Base-by-base conservation (phyloP, 176 grass and related monocot genomes). In the Echinochloa phyllopogon region DNA sequence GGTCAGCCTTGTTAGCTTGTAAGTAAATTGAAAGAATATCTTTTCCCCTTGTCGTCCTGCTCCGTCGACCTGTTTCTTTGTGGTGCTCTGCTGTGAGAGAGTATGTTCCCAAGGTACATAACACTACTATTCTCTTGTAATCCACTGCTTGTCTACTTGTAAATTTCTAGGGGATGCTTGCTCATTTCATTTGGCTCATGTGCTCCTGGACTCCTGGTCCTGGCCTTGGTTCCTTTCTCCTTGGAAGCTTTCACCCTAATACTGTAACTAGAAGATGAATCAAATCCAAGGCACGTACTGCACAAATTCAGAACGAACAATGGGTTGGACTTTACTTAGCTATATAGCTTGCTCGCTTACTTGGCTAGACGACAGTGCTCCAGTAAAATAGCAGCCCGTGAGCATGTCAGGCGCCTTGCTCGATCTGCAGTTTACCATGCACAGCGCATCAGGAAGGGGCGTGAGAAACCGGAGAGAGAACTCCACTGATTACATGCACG, bases 131-230 rank as follows among this genome's bases (percentile, higher is more conserved):
- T 38, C 23, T 24, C 74, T 5, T 20, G 65, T 83, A 53, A 67
- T 41, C 27, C 66, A 39, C 5, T 21, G 17, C 25, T 49, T 60
- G 73, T 68, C 25, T 6, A 37, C n/a, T n/a, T n/a, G n/a, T n/a
- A n/a, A 44, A 39, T 44, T 76, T 49, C 37, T 57, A 41, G 36
- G 59, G 20, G 83, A 79, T 72, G 20, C 75, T 47, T 62, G 29
- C 21, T 51, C 65, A 21, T n/a, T n/a, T 43, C 66, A 12, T 18
- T 70, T 70, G 52, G 6, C 21, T 5, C 52, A 21, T 58, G 55
- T 58, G 20, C 55, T 58, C 21, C 20, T 23, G 55, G 55, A 58
- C 50, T 58, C 10, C n/a, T 16, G 27, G 14, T 2, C 10, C 33
- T 12, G 0, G 2, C 1, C 18, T 21, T 37, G 65, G 8, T 58